These are phyloP conservation scores for Rhynchosporium agropyri DNA, from an alignment of 2,329 filamentous ascomycete species.

Conservation along the genomic window DNA sequence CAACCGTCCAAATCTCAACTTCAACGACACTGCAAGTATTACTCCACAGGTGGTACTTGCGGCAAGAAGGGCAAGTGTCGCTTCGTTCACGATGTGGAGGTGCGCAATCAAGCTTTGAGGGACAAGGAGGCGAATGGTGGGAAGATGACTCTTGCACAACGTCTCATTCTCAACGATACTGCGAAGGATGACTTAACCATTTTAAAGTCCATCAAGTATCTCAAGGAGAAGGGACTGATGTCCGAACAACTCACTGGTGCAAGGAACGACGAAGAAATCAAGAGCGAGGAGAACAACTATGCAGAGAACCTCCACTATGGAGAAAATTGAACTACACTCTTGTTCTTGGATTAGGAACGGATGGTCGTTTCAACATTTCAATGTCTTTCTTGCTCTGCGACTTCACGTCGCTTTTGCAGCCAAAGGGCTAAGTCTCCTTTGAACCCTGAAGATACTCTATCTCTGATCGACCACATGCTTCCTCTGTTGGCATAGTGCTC, in stretches of 20 bases:
- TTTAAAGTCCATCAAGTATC: constrained; percentile 66
- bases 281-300: constrained; percentile 36
- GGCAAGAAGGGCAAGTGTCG: constrained; percentile 77
- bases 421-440: not conserved
- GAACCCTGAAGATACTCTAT: too few species aligned
- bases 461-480: not conserved
- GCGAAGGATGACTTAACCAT: constrained; percentile 69
- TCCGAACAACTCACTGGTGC: constrained; percentile 39
- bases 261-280: constrained; percentile 34
- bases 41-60: constrained; percentile 67
- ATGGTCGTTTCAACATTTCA: not conserved
- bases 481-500: constrained; percentile 4
- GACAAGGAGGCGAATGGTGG: constrained; percentile 68
- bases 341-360: not conserved
- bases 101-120: constrained; percentile 63
- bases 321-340: constrained; percentile 30
- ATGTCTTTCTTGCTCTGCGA: not conserved
- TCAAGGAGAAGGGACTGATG: constrained; percentile 52
- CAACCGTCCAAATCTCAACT: constrained; percentile 61
- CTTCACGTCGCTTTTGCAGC: not conserved
- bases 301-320: constrained; percentile 37
- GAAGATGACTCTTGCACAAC: constrained; percentile 66
- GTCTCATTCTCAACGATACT: constrained; percentile 67
- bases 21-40: constrained; percentile 71
- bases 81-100: constrained; percentile 67